Conservation (phyloP, 768 basidiomycete species). For the Lactarius psammicola region DNA sequence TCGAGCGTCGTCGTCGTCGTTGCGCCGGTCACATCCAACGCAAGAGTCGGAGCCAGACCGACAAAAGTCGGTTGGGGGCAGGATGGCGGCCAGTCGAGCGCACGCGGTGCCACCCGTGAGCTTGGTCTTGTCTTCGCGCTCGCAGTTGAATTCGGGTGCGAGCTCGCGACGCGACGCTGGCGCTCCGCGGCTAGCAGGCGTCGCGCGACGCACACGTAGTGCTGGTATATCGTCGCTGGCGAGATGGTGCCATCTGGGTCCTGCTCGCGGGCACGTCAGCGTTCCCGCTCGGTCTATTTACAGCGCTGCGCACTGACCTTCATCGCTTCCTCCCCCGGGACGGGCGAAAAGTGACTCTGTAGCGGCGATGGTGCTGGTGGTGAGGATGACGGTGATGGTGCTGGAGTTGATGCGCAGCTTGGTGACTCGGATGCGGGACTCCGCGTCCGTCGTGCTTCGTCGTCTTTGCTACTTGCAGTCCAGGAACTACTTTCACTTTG, state of each 20-base stretch:
- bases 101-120: background rate
- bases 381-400: background rate
- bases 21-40: background rate
- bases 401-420: background rate
- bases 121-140: background rate
- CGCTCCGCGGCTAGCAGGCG: background rate
- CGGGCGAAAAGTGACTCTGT: background rate
- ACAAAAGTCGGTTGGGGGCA: background rate
- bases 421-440: background rate
- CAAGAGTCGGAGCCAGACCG: background rate
- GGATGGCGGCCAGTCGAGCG: background rate
- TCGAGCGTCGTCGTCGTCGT: slow-evolving; percentile 15
- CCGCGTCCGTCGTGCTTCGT: background rate
- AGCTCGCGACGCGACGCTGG: background rate
- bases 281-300: background rate
- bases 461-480: background rate
- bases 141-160: background rate
- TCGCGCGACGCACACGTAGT: slow-evolving; percentile 6
- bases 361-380: background rate
- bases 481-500: background rate
- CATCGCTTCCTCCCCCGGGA: background rate
- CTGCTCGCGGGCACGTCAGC: background rate
- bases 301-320: slow-evolving; percentile 2
- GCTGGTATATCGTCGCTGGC: slow-evolving; percentile 5
- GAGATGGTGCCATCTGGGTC: background rate